Evolutionary conservation across 176 grass and related monocot species (phyloP), one percentile per base, ranked within the genome.

Genomic region (Bolboschoenus planiculmis): DNA sequence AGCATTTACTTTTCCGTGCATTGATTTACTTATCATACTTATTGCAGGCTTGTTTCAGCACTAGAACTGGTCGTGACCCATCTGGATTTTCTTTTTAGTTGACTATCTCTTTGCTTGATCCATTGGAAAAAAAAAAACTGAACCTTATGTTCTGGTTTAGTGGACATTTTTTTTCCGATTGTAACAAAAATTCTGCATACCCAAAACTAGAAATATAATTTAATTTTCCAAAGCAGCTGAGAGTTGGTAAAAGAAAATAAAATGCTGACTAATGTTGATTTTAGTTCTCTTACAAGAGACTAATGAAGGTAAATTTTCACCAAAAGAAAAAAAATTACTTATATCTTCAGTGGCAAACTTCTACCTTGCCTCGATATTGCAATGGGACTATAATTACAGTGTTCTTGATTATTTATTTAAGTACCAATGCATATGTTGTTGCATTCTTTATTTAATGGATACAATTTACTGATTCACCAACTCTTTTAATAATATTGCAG

Each of bases 401-500:
- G 13, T 75, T 48, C 21, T 75, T 75, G 21, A 7, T 74, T 48
- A 75, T 29, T 47, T 29, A 48, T 15, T 42, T 24, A 71, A 63
- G 60, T 63, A 3, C 66, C 24, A 71, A 26, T 71, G n/a, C 8
- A 46, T 63, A 15, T 1, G 0, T 26, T 72, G 21, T 72, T 21
- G 7, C 20, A 3, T 72, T 72, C n/a, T 43, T 44, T 26, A 6
- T 46, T 11, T 26, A 43, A 48, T 44, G 43, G 23, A 29, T 30
- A 63, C 10, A 7, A 50, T 48, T 48, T 11, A 68, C 27, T 48
- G 4, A 75, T 75, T 26, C 42, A 29, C 5, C 4, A 1, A 48
- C 13, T 75, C 3, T 26, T 44, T 44, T 65, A n/a, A 44, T 78
- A 58, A 76, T 23, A 67, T 55, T 87, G 31, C 48, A 89, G 87